Conservation (phyloP, 2,329 filamentous ascomycete species). For the Diaporthe longicolla region DNA sequence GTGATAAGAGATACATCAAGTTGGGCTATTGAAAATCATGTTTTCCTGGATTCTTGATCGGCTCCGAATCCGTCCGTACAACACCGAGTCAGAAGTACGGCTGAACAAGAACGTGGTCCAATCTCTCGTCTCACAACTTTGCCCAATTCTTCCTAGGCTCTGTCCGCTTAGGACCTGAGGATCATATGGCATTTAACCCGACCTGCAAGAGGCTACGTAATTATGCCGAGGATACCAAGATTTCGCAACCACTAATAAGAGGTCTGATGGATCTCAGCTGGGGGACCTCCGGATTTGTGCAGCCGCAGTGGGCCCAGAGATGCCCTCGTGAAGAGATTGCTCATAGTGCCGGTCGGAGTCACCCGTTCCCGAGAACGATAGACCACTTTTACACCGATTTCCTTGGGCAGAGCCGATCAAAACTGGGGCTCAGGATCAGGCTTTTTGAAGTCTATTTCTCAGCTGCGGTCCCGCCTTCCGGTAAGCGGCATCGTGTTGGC, state of each 20-base stretch:
- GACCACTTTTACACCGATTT: not conserved
- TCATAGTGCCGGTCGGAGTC: not conserved
- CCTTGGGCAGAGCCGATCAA: not conserved
- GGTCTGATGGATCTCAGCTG: not conserved
- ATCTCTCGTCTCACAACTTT: not conserved
- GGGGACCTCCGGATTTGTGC: not conserved
- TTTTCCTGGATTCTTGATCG: not conserved
- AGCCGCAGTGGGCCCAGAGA: not conserved
- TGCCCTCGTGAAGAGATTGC: not conserved
- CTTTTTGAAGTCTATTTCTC: not conserved
- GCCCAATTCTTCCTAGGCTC: not conserved
- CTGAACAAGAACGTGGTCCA: not conserved
- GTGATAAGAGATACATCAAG: not conserved
- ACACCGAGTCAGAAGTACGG: not conserved
- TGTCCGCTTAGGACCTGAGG: too few relatives aligned
- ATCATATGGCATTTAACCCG: not conserved
- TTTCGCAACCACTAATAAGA: not conserved
- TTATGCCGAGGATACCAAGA: conserved; percentile 9
- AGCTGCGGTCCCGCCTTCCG: not conserved
- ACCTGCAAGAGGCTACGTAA: not conserved
- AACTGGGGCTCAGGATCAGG: not conserved
- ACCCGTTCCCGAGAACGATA: not conserved
- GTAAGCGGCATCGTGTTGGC: not conserved
- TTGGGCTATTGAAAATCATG: not conserved
- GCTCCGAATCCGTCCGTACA: not conserved